Evolutionary conservation across 495 filamentous ascomycete species (phyloP).

Genomic region (Lepraria neglecta): DNA sequence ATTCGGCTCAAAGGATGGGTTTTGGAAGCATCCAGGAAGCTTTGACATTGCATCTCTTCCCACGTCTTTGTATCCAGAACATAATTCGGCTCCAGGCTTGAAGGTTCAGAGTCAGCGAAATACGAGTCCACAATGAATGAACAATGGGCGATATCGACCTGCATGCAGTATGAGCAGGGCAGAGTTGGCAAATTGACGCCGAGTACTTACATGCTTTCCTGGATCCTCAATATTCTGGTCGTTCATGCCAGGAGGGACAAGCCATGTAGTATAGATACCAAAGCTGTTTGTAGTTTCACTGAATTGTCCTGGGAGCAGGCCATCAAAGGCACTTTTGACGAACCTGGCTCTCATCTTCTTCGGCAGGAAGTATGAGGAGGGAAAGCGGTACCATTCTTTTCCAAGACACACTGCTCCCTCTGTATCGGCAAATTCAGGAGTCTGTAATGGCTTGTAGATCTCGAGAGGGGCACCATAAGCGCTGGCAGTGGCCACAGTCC

Average conservation of each 20-base stretch:
- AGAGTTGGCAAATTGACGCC: constrained; percentile 10
- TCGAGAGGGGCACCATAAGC: constrained; percentile 82
- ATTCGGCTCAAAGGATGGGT: constrained; percentile 71
- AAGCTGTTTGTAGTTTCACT: constrained; percentile 56
- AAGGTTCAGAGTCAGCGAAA: constrained; percentile 52
- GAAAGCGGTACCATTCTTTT: constrained; percentile 99
- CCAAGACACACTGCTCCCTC: constrained; percentile 80
- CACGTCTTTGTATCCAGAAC: constrained; percentile 61
- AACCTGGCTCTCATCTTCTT: constrained; percentile 74
- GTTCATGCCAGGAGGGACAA: constrained; percentile 81
- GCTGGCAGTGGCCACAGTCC: constrained; percentile 72
- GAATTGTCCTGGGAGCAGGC: constrained; percentile 88
- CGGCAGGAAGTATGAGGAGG: constrained; percentile 86
- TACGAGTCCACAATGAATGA: constrained; percentile 83
- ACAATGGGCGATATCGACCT: constrained; percentile 67
- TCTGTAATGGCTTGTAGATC: constrained; percentile 57
- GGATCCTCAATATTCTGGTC: constrained; percentile 82
- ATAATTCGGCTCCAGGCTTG: constrained; percentile 68
- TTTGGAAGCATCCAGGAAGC: constrained; percentile 71
- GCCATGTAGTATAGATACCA: constrained; percentile 66
- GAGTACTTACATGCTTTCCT: constrained; percentile 68
- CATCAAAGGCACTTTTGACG: constrained; percentile 80
- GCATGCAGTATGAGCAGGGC: constrained; percentile 12
- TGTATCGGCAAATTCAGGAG: constrained; percentile 40
- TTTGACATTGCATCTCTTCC: constrained; percentile 65